These are phyloP conservation scores for Fusarium armeniacum DNA, from an alignment of 2,329 filamentous ascomycete species.

Conservation along the genomic window DNA sequence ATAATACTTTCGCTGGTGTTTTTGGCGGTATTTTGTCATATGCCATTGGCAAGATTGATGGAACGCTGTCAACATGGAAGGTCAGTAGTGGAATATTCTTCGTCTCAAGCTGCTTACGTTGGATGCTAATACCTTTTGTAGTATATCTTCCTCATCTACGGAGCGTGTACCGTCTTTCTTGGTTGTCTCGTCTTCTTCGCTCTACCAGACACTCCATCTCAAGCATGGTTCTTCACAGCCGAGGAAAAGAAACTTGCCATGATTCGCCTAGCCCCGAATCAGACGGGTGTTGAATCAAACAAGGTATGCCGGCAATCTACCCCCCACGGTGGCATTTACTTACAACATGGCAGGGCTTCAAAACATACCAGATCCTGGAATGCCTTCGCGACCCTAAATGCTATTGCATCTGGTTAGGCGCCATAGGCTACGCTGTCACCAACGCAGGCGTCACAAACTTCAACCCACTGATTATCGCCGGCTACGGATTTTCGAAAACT, in stretches of 20 bases:
- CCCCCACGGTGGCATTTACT: fast-evolving
- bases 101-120: fast-evolving
- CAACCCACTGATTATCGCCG: constrained; percentile 71
- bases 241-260: constrained; percentile 12
- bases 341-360: constrained; percentile 26
- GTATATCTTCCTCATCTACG: constrained; percentile 50
- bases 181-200: constrained; percentile 14
- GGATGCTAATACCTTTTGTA: fast-evolving
- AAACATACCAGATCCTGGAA: constrained; percentile 37
- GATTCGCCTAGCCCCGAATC: not conserved
- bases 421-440: constrained; percentile 74
- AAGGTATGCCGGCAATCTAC: not conserved
- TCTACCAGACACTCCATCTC: constrained; percentile 12
- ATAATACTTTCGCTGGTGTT: constrained; percentile 52
- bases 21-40: constrained; percentile 53
- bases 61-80: constrained; percentile 43
- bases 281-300: constrained; percentile 8
- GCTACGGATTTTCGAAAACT: constrained; percentile 55
- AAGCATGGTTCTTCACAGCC: constrained; percentile 8
- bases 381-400: constrained; percentile 42
- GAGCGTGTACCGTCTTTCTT: constrained; percentile 8
- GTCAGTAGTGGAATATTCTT: not conserved
- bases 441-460: constrained; percentile 78
- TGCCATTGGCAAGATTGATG: constrained; percentile 51
- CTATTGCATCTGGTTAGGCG: constrained; percentile 47